Evolutionary conservation across 805 yeast genomes (phyloP).

Genomic region (Alloascoidea hylecoeti): DNA sequence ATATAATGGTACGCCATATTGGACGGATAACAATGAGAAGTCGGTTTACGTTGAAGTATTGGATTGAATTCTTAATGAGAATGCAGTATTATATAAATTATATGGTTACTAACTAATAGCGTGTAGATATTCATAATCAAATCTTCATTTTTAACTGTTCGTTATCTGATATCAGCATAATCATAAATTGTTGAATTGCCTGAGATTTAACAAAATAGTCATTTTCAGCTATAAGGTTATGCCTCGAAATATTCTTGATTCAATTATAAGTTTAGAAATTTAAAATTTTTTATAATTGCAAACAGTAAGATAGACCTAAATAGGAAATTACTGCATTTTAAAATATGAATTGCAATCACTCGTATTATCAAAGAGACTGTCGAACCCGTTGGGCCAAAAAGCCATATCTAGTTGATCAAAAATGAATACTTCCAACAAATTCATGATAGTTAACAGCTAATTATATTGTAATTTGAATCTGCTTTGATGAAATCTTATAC

Average conservation of each 20-base stretch:
- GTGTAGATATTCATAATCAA: not conserved
- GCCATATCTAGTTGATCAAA: too few relatives aligned
- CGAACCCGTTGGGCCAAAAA: too few relatives aligned
- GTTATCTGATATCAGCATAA: not conserved
- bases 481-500: not conserved
- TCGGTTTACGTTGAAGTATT: not conserved
- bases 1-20: not conserved
- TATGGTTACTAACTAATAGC: not conserved
- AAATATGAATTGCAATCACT: too few relatives aligned
- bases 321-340: too few relatives aligned
- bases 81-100: not conserved
- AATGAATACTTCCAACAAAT: too few relatives aligned
- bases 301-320: too few relatives aligned
- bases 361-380: too few relatives aligned
- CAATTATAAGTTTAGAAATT: too few relatives aligned
- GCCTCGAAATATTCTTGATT: not conserved
- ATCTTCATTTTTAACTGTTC: not conserved
- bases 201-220: not conserved
- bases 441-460: too few relatives aligned
- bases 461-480: too few relatives aligned
- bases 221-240: not conserved
- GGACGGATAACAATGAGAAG: not conserved
- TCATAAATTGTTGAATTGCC: not conserved
- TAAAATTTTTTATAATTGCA: too few relatives aligned
- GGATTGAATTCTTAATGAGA: not conserved